These are phyloP conservation scores for Lactifluus volemus DNA, from an alignment of 768 basidiomycete genomes.

Conservation along the genomic window DNA sequence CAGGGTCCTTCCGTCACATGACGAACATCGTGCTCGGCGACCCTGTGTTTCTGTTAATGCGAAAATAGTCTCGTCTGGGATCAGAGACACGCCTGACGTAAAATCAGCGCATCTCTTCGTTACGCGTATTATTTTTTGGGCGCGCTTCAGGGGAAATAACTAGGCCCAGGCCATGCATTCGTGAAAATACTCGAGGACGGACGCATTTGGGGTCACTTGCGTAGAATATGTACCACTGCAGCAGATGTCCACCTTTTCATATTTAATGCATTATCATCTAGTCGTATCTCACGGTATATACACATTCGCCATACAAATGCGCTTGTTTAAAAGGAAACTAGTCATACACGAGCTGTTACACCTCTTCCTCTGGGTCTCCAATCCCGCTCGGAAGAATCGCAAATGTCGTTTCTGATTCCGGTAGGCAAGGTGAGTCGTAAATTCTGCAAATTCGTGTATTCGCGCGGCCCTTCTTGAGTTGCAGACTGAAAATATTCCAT, in stretches of 20 bases:
- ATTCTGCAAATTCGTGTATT: slow-evolving; percentile 93
- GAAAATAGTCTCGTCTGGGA: slow-evolving; percentile 33
- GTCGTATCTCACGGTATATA: too few species aligned
- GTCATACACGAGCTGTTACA: slow-evolving; percentile 27
- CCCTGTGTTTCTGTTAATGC: slow-evolving; percentile 81
- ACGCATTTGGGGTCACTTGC: not conserved
- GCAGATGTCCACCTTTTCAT: too few species aligned
- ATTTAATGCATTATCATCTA: too few species aligned
- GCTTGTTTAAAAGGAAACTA: not conserved
- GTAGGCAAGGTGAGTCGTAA: slow-evolving; percentile 95
- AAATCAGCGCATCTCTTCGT: not conserved
- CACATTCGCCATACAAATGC: too few species aligned
- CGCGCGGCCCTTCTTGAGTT: slow-evolving; percentile 87
- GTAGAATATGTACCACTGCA: too few species aligned
- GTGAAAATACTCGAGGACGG: not conserved
- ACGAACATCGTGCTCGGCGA: slow-evolving; percentile 89
- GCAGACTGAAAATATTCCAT: slow-evolving; percentile 42
- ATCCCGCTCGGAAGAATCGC: slow-evolving; percentile 89
- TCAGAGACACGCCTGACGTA: not conserved
- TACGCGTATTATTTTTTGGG: not conserved
- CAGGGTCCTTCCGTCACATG: slow-evolving; percentile 89
- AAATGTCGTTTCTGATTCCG: slow-evolving; percentile 93
- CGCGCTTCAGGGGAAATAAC: not conserved
- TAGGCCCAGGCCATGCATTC: not conserved
- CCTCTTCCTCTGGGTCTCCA: slow-evolving; percentile 88